phyloP scores from a whole-genome alignment of 2,329 filamentous ascomycete genomes.

The Aspergillus fructus region DNA sequence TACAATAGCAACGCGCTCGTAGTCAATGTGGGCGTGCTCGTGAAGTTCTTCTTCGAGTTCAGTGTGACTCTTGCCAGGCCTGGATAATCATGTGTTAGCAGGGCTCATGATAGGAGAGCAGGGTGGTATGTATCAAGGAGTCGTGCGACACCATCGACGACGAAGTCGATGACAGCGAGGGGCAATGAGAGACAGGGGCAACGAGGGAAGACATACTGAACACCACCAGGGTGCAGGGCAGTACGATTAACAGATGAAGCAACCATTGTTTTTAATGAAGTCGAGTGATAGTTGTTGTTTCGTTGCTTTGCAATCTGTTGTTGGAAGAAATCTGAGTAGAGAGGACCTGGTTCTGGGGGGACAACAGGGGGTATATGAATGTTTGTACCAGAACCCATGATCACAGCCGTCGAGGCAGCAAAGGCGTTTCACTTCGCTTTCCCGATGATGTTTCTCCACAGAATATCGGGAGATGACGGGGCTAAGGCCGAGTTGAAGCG shows the following conservation, averaged over 20 bases:
- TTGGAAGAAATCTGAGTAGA: conserved; percentile 56
- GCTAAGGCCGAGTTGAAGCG: conserved; percentile 22
- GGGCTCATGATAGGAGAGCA: not conserved
- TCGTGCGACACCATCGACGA: not conserved
- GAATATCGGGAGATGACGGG: conserved; percentile 42
- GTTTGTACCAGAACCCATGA: conserved; percentile 36
- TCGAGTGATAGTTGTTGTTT: conserved; percentile 59
- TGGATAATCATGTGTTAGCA: conserved; percentile 38
- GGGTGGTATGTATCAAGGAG: conserved; percentile 13
- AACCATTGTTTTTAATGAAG: conserved; percentile 54
- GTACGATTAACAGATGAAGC: conserved; percentile 79
- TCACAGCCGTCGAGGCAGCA: conserved; percentile 14
- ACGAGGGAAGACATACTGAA: conserved; percentile 65
- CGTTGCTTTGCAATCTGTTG: conserved; percentile 59
- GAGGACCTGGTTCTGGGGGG: conserved; percentile 47
- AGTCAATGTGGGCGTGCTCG: conserved; percentile 98
- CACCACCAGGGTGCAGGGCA: conserved; percentile 83
- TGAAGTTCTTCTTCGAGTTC: conserved; percentile 98
- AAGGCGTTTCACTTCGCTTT: conserved; percentile 12
- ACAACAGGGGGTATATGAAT: conserved; percentile 45
- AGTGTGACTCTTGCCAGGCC: conserved; percentile 83
- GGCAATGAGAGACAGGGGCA: not conserved
- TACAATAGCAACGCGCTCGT: conserved; percentile 96
- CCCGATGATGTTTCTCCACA: conserved; percentile 38
- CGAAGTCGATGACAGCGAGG: not conserved